Percentiles rank a stretch among this genome's conserved stretches.
Conservation (phyloP, 768 basidiomycete species). For the Asterophora parasitica region DNA sequence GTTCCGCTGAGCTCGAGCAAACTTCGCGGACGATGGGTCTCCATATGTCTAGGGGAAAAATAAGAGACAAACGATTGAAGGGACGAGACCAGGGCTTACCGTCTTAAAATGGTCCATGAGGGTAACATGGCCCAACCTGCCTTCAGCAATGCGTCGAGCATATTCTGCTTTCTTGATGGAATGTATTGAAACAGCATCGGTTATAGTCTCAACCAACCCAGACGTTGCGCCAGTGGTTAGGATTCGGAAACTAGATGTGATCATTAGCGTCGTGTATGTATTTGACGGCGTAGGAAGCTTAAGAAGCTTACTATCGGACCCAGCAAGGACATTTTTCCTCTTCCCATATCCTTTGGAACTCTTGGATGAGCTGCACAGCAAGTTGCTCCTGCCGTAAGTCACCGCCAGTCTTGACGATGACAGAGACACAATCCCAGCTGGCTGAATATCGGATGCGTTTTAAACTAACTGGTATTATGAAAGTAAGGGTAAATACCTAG, state of each 20-base stretch:
- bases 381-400: conserved; percentile 97
- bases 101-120: conserved; percentile 88
- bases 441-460: conserved; percentile 31
- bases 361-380: conserved; percentile 89
- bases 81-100: conserved; percentile 38
- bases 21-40: conserved; percentile 80
- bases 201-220: conserved; percentile 96
- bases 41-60: conserved; percentile 72
- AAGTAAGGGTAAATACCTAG: conserved; percentile 47
- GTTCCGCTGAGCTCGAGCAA: conserved; percentile 84
- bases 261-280: not conserved
- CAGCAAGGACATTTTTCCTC: conserved; percentile 92
- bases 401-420: conserved; percentile 97
- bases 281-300: conserved; percentile 18
- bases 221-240: conserved; percentile 91
- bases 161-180: conserved; percentile 99
- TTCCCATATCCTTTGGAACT: conserved; percentile 92
- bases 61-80: not conserved
- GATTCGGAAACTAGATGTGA: conserved; percentile 70
- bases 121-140: conserved; percentile 81
- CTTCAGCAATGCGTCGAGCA: conserved; percentile 77
- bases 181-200: conserved; percentile 96
- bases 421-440: conserved; percentile 87
- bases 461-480: not conserved
- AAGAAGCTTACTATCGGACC: conserved; percentile 74